phyloP scores from a whole-genome alignment of 169 alveolate species.

The Besnoitia besnoiti region DNA sequence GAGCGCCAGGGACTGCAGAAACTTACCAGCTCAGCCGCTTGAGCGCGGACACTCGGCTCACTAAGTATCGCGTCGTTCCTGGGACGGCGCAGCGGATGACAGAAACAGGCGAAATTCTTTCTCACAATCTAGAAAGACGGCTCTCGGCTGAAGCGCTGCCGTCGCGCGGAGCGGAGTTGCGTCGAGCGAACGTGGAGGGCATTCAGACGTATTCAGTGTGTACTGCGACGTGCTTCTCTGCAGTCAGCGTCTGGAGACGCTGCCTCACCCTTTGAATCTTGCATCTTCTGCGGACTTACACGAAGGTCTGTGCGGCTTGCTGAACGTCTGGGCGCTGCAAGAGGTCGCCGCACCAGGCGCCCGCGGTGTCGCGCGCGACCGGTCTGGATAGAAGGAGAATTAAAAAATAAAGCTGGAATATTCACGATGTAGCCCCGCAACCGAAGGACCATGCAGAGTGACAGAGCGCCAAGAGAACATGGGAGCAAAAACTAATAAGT shows the following conservation, averaged over 20 bases:
- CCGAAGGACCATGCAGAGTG: neutral
- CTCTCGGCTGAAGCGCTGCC: too few relatives aligned
- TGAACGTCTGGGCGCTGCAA: conserved; percentile 14
- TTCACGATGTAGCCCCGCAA: neutral
- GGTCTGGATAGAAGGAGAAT: neutral
- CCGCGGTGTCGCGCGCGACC: neutral
- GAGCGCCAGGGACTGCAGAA: neutral
- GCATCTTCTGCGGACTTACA: neutral
- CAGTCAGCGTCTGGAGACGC: too few relatives aligned
- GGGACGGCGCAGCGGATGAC: neutral
- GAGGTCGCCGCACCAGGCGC: neutral
- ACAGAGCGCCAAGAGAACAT: neutral
- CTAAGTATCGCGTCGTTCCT: neutral
- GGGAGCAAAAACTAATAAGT: neutral
- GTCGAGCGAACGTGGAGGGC: too few relatives aligned
- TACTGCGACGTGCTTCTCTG: too few relatives aligned
- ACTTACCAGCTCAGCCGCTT: neutral
- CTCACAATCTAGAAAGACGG: neutral
- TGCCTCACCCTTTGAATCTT: too few relatives aligned
- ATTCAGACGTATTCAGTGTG: too few relatives aligned
- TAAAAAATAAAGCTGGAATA: neutral
- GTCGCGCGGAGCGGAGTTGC: too few relatives aligned
- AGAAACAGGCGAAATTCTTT: neutral
- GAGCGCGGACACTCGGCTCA: neutral
- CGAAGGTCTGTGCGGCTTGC: conserved; percentile 23